Base-by-base conservation (phyloP, 129 eudicot genomes). In the Pseudognaphalium luteoalbum region DNA sequence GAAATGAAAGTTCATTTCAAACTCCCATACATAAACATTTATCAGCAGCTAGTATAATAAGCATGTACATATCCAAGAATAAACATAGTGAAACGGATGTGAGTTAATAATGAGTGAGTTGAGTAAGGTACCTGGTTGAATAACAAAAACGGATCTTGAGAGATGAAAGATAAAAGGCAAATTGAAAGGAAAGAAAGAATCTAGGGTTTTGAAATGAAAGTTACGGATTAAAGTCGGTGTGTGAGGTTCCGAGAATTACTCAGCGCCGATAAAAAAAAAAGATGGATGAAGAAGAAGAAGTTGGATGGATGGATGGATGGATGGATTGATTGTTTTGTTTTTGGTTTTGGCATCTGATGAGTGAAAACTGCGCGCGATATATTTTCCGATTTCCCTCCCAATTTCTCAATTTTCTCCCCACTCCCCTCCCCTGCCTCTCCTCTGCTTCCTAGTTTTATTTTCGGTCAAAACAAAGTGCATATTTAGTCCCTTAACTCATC, bases 201-300 rank as follows among this genome's bases (percentile, higher is more conserved):
- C 79, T 82, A 82, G 85, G 85, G 85, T 82, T 82, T 82, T 71
- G 77, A 3, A 12, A 12, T 47, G n/a, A 70, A 62, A 70, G 54
- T 47, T 47, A 44, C 41, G 1, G 28, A 74, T 51, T 35, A 59
- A 66, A 51, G 76, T 58, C 54, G 54, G 54, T 28, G 41, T 12
- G 77, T 11, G 76, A 68, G 58, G 35, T 16, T 75, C 80, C 76
- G 84, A 47, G 11, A 81, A 57, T 0, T 7, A 11, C 80, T 60
- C 80, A 7, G 5, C 54, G 54, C 54, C n/a, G 54, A 47, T 47
- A 68, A 60, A 6, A 30, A 14, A 68, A 60, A 6, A 30, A 14
- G 72, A 52, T n/a, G n/a, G 50, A 78, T 34, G 66, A 58, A 7
- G 64, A 21, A 4, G 9, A 16, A 58, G 12, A 58, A 7, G 29